Conservation (phyloP, 2,329 filamentous ascomycete genomes). For the Aspergillus pseudoviridinutans region DNA sequence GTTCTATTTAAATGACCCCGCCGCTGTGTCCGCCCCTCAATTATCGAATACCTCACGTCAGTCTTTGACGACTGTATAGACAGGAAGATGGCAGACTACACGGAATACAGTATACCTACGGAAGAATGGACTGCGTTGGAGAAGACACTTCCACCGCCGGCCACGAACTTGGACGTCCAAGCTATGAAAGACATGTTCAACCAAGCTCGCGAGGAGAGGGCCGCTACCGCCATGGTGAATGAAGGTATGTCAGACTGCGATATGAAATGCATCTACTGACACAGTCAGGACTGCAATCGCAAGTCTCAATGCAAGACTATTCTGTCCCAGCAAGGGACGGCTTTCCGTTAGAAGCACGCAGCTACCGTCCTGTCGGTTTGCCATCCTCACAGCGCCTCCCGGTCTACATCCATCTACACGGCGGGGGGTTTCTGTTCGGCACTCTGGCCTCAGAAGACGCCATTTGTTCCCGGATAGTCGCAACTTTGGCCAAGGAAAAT, state of each 20-base stretch:
- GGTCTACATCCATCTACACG: constrained; percentile 52
- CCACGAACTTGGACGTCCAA: constrained; percentile 16
- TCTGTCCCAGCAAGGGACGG: constrained; percentile 45
- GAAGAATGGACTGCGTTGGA: constrained; percentile 45
- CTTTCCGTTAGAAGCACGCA: constrained; percentile 42
- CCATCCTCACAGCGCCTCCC: constrained; percentile 38
- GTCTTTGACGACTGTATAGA: neutral
- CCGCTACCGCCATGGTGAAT: constrained; percentile 29
- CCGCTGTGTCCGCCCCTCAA: neutral
- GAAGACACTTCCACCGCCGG: constrained; percentile 25
- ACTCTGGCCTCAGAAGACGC: constrained; percentile 52
- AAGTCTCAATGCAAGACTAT: constrained; percentile 36
- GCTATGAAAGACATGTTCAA: constrained; percentile 28
- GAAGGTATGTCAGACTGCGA: constrained; percentile 13
- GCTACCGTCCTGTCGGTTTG: constrained; percentile 41
- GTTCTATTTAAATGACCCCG: neutral
- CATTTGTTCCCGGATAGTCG: constrained; percentile 47
- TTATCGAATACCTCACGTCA: neutral
- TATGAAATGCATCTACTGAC: neutral
- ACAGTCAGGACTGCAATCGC: constrained; percentile 14
- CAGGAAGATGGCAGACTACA: constrained; percentile 33
- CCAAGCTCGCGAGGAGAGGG: constrained; percentile 28
- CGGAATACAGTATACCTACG: constrained; percentile 40
- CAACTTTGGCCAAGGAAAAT: constrained; percentile 20
- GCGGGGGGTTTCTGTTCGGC: constrained; percentile 57